phyloP scores from a whole-genome alignment of 768 basidiomycete species.

The Kwoniella dendrophila region DNA sequence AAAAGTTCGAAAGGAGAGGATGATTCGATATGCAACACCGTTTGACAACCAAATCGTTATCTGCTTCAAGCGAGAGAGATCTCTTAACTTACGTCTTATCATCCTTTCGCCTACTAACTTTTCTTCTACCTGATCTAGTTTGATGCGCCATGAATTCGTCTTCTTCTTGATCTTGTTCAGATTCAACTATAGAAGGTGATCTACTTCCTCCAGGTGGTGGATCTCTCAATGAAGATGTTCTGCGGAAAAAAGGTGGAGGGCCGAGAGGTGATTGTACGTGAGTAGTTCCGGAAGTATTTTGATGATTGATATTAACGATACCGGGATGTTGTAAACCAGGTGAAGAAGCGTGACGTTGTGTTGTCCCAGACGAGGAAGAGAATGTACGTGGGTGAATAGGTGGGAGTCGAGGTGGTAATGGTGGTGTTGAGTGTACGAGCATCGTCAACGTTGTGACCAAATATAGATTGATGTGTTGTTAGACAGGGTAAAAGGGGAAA shows the following conservation, averaged over 20 bases:
- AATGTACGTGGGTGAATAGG: conserved; percentile 4
- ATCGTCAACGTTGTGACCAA: conserved; percentile 4
- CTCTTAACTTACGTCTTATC: conserved; percentile 14
- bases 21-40: no score
- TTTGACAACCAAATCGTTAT: not conserved
- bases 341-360: not conserved
- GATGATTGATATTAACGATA: not conserved
- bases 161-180: conserved; percentile 15
- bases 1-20: not conserved
- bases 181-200: conserved; percentile 12
- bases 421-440: conserved; percentile 21
- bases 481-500: not conserved
- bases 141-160: conserved; percentile 40
- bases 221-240: conserved; percentile 22
- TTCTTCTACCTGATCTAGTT: conserved; percentile 20
- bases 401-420: conserved; percentile 9
- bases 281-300: not conserved
- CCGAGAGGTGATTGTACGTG: conserved; percentile 18
- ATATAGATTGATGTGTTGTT: not conserved
- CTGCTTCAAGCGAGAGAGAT: not conserved
- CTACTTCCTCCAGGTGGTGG: conserved; percentile 23
- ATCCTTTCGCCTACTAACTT: conserved; percentile 17
- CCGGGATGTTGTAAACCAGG: no score
- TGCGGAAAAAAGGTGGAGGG: conserved; percentile 18
- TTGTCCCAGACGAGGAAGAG: not conserved